Conservation (phyloP, 257 asterid genomes). For the Gentiana straminea region DNA sequence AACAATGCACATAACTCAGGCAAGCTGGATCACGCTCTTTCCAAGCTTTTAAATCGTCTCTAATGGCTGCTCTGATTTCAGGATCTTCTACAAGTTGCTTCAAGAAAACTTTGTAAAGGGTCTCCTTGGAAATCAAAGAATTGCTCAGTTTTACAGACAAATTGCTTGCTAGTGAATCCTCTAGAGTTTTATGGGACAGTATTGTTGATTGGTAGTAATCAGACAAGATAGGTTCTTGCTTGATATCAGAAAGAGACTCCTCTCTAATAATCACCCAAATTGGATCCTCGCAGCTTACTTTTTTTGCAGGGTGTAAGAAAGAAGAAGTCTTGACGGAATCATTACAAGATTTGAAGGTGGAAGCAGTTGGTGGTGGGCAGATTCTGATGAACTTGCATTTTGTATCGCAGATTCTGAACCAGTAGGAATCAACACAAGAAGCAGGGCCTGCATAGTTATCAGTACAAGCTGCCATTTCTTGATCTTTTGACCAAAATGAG, state of each 20-base stretch:
- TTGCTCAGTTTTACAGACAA: conserved; percentile 12
- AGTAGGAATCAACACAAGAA: conserved; percentile 1
- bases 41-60: conserved; percentile 12
- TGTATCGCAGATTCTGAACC: not conserved
- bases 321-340: too few relatives aligned
- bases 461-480: conserved; percentile 8
- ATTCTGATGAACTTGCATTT: conserved; percentile 4
- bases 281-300: not conserved
- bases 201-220: not conserved
- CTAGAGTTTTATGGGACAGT: conserved; percentile 9
- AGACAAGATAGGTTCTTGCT: conserved; percentile 9
- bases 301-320: too few relatives aligned
- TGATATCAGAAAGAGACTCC: conserved; percentile 4
- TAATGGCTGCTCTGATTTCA: conserved; percentile 7
- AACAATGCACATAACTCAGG: conserved; percentile 13
- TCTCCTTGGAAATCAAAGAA: conserved; percentile 4
- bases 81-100: conserved; percentile 4
- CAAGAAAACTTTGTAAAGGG: conserved; percentile 4
- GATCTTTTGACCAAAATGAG: too few relatives aligned
- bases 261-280: conserved; percentile 11
- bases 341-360: not conserved
- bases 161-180: conserved; percentile 6
- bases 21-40: conserved; percentile 15
- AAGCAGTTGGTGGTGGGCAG: not conserved
- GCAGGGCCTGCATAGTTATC: not conserved